A percentile compares a stretch with the other conserved stretches of the same genome.
Evolutionary conservation across 768 basidiomycete species (phyloP).

Genomic region (Rhizopogon salebrosus): DNA sequence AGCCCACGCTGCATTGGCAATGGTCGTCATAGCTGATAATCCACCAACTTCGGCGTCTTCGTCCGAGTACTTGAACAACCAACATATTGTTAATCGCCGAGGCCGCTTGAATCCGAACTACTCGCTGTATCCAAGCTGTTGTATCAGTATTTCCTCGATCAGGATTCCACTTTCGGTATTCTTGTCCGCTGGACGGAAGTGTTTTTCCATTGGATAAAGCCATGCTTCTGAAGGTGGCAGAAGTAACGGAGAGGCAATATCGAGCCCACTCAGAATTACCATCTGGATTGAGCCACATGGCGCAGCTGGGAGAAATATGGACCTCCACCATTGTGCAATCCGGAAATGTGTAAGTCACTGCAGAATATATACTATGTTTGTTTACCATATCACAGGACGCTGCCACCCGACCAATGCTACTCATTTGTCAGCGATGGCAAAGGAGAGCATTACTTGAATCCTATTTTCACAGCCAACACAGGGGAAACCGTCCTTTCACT

Average conservation of each 20-base stretch:
- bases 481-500: not conserved
- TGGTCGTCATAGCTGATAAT: not conserved
- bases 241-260: not conserved
- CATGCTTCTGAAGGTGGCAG: not conserved
- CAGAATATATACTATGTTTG: no score
- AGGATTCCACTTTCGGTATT: no score
- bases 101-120: not conserved
- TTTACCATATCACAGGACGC: not conserved
- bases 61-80: not conserved
- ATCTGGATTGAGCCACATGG: not conserved
- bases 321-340: not conserved
- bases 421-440: not conserved
- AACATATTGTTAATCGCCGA: not conserved
- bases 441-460: not conserved
- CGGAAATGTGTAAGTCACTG: no score
- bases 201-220: not conserved
- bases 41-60: not conserved
- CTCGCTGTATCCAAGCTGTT: not conserved
- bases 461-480: not conserved
- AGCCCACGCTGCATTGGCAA: not conserved
- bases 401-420: not conserved
- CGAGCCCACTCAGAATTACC: not conserved
- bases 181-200: not conserved
- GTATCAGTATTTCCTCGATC: not conserved
- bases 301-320: not conserved